These are phyloP conservation scores for Phytophthora tentaculata DNA, from an alignment of 352 stramenopile genomes.

Conservation along the genomic window DNA sequence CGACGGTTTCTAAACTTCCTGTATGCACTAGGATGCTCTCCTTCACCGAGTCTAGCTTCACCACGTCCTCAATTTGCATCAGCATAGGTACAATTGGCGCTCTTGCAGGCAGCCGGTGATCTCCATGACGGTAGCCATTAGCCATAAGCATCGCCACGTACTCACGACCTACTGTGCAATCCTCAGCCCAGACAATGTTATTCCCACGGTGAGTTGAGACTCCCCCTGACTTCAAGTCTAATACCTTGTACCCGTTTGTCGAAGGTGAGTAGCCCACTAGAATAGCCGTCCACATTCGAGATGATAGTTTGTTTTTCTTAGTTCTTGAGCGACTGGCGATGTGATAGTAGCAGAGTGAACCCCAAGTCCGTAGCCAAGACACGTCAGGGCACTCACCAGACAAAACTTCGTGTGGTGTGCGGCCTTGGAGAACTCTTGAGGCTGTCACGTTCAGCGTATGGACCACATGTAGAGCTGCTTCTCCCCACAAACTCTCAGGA, in stretches of 20 bases:
- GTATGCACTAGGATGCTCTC: neutral
- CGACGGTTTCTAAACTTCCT: too few relatives aligned
- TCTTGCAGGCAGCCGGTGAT: neutral
- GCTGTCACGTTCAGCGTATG: too few relatives aligned
- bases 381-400: neutral
- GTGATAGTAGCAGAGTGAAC: neutral
- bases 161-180: neutral
- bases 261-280: neutral
- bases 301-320: neutral
- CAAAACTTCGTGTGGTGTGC: too few relatives aligned
- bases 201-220: neutral
- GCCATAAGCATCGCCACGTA: neutral
- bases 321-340: neutral
- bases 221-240: neutral
- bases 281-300: neutral
- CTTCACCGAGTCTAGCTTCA: neutral
- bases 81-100: neutral
- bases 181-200: neutral
- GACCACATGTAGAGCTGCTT: too few relatives aligned
- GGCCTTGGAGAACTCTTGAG: too few relatives aligned
- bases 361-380: neutral
- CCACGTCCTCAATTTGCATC: neutral
- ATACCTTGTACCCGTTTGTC: neutral
- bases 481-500: too few relatives aligned
- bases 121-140: neutral